Percentiles rank a stretch among this genome's conserved stretches.
These are phyloP conservation scores for Kodamaea fukazawae DNA, from an alignment of 805 yeast species.

Conservation along the genomic window DNA sequence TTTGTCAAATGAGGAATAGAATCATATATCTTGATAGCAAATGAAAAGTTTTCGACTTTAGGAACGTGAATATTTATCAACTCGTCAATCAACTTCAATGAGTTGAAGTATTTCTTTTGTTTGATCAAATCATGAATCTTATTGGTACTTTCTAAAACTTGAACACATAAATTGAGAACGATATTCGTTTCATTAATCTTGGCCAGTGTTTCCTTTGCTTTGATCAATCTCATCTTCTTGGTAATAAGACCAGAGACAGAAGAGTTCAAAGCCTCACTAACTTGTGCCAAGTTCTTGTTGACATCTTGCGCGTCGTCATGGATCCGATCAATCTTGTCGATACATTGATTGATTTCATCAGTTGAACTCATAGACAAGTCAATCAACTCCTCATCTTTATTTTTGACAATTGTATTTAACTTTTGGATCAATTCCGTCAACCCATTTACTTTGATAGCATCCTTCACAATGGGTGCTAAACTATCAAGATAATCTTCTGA, in stretches of 20 bases:
- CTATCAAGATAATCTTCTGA: constrained; percentile 77
- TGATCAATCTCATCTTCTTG: constrained; percentile 57
- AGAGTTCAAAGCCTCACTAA: constrained; percentile 56
- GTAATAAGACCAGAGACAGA: constrained; percentile 66
- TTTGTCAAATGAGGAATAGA: constrained; percentile 75
- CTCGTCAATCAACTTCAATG: constrained; percentile 78
- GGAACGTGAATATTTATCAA: constrained; percentile 66
- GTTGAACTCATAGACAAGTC: constrained; percentile 61
- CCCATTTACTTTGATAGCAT: constrained; percentile 53
- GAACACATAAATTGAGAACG: constrained; percentile 69
- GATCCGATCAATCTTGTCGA: constrained; percentile 61
- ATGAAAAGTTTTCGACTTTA: constrained; percentile 69
- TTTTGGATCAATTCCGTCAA: constrained; percentile 55
- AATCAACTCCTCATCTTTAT: constrained; percentile 63
- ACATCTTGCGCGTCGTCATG: constrained; percentile 56
- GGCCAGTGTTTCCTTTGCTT: constrained; percentile 57
- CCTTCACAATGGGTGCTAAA: constrained; percentile 69
- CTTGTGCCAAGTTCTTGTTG: constrained; percentile 50
- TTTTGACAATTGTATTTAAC: constrained; percentile 55
- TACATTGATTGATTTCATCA: constrained; percentile 53
- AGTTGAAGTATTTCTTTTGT: constrained; percentile 75
- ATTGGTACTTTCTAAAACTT: constrained; percentile 81
- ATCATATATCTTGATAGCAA: constrained; percentile 67
- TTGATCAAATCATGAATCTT: constrained; percentile 78
- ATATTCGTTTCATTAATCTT: constrained; percentile 71